These are phyloP conservation scores for Guadua angustifolia DNA, from an alignment of 176 grass and related monocot genomes.

Conservation along the genomic window DNA sequence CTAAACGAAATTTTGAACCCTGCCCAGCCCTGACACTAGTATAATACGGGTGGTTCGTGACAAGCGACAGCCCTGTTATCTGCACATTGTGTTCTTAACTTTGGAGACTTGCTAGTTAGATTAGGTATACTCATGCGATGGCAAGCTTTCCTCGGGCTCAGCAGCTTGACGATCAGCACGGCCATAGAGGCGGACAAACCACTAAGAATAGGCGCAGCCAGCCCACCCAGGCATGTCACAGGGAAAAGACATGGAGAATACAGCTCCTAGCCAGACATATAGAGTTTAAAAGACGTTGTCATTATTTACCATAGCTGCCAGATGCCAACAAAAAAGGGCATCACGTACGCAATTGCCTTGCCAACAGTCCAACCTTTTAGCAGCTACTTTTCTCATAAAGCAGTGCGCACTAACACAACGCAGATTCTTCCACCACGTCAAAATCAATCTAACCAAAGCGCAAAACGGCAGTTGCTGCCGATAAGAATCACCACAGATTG, in stretches of 20 bases:
- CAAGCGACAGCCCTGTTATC: not conserved
- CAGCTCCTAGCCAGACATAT: not conserved
- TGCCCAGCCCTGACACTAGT: not conserved
- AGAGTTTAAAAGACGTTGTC: not conserved
- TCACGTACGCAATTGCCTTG: not conserved
- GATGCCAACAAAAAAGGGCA: not conserved
- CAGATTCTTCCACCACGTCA: slow-evolving; percentile 38
- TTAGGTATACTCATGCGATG: not conserved
- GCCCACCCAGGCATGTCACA: not conserved
- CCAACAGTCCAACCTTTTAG: slow-evolving; percentile 1
- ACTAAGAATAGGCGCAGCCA: not conserved
- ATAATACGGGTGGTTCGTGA: not conserved
- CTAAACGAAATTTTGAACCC: too few species aligned
- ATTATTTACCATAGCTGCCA: slow-evolving; percentile 5
- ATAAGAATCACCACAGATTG: not conserved
- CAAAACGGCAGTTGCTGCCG: not conserved
- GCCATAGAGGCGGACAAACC: not conserved
- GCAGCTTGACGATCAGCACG: slow-evolving; percentile 25
- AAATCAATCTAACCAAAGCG: slow-evolving; percentile 30
- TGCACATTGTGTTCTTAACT: not conserved
- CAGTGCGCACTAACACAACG: slow-evolving; percentile 5
- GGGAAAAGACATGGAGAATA: not conserved
- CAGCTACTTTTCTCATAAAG: slow-evolving; percentile 30
- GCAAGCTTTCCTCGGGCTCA: not conserved
- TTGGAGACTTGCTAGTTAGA: not conserved